Conservation (phyloP, 2,329 filamentous ascomycete genomes). For the Laburnicola sp. region DNA sequence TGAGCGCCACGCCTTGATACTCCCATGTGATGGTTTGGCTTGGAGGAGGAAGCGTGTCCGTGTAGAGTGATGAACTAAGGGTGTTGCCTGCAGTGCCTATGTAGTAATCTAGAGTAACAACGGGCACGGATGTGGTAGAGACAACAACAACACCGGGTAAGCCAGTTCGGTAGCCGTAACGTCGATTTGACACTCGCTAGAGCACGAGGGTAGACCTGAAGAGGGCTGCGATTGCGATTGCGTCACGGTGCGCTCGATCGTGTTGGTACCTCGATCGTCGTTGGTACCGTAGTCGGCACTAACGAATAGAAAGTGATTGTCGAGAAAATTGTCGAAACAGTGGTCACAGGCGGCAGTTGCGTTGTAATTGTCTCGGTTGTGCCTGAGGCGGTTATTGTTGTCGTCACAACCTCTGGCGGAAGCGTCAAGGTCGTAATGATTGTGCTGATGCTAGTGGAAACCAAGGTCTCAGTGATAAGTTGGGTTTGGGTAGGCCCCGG, state of each 20-base stretch:
- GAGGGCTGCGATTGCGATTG: conserved; percentile 10
- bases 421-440: conserved; percentile 18
- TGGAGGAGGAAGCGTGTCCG: conserved; percentile 16
- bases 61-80: conserved; percentile 21
- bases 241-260: conserved; percentile 24
- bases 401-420: conserved; percentile 6
- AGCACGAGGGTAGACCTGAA: conserved; percentile 20
- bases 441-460: too few relatives aligned
- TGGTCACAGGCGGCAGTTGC: conserved; percentile 29
- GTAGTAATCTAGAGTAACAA: conserved; percentile 28
- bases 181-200: conserved; percentile 35
- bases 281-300: conserved; percentile 25
- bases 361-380: conserved; percentile 30
- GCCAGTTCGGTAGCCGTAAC: conserved; percentile 34
- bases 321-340: conserved; percentile 25
- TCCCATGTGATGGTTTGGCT: conserved; percentile 31
- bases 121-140: conserved; percentile 10
- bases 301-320: conserved; percentile 26
- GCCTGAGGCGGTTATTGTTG: conserved; percentile 10
- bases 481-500: too few relatives aligned
- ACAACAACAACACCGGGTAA: conserved; percentile 34
- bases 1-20: conserved; percentile 29
- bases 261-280: not conserved
- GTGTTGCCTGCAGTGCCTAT: conserved; percentile 15
- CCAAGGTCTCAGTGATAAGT: too few relatives aligned